Conservation (phyloP, 495 filamentous ascomycete genomes). For the Tuber borchii region DNA sequence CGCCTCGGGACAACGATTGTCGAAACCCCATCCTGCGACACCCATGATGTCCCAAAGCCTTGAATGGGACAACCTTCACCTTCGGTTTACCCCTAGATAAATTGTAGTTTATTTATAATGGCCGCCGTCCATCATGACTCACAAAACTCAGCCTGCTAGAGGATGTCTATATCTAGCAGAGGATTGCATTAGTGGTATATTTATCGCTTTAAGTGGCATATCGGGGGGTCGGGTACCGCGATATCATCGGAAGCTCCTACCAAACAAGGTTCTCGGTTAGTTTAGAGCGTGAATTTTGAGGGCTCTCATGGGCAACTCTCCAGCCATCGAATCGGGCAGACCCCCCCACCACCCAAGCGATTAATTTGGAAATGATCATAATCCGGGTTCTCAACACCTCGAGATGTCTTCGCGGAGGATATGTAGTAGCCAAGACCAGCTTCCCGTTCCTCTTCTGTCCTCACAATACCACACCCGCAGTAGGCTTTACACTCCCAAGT, state of each 20-base stretch:
- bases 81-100: no score
- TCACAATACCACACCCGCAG: no score
- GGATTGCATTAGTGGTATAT: background rate
- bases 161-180: background rate
- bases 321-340: background rate
- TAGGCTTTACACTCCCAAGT: background rate
- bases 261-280: background rate
- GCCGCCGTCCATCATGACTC: no score
- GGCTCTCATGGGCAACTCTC: background rate
- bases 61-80: no score
- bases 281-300: background rate
- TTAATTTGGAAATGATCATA: background rate
- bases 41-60: no score
- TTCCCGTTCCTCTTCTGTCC: background rate
- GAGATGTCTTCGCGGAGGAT: background rate
- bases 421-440: background rate
- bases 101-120: no score
- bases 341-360: background rate
- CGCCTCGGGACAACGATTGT: no score
- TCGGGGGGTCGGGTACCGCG: background rate
- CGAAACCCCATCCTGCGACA: no score
- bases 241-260: background rate
- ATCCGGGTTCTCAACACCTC: background rate
- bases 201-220: background rate
- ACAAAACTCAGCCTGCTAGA: background rate